Base-by-base conservation (phyloP, 176 grass and related monocot genomes). In the Miscanthus lutarioriparius region DNA sequence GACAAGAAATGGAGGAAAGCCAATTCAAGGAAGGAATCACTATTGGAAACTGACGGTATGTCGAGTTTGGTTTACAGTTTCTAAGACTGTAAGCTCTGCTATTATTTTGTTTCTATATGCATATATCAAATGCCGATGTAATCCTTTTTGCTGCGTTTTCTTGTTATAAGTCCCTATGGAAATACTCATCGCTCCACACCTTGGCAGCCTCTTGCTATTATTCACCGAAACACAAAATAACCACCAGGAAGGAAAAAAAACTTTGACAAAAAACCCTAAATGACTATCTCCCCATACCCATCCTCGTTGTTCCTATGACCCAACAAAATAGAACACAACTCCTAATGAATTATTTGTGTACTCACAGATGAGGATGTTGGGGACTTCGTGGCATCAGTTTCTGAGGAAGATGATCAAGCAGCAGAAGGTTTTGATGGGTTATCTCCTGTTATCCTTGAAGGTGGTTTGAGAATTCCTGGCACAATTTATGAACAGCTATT, bases 391-490 rank as follows among this genome's bases (percentile, higher is more conserved):
- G 39, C 51, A 33, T 90, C 87, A 38, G 78, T 79, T 82, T 85
- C 75, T 85, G 89, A 85, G 44, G 93, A 82, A 8, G 92, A 98
- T 83, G 82, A 84, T 76, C 82, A 86, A 74, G 85, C 75, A 62
- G 64, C 67, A 74, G 84, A 89, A 86, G 79, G 38, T 61, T 77
- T 39, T 72, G 73, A 82, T 81, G 86, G 48, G 15, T 37, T 80
- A 32, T 49, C 73, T 43, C 76, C 83, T 44, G 80, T 83, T 81
- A 89, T 93, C 51, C 89, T 98, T 88, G 96, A 98, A 92, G 96
- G 93, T 14, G 93, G 96, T 81, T 79, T 98, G 25, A 93, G 77
- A 84, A 95, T 98, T 76, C 96, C 93, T 59, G 84, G 75, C 49
- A 35, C 48, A 80, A 75, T 98, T 74, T 95, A 90, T 70, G 66